Evolutionary conservation across 768 basidiomycete species (phyloP).

Genomic region (Lactarius vividus): DNA sequence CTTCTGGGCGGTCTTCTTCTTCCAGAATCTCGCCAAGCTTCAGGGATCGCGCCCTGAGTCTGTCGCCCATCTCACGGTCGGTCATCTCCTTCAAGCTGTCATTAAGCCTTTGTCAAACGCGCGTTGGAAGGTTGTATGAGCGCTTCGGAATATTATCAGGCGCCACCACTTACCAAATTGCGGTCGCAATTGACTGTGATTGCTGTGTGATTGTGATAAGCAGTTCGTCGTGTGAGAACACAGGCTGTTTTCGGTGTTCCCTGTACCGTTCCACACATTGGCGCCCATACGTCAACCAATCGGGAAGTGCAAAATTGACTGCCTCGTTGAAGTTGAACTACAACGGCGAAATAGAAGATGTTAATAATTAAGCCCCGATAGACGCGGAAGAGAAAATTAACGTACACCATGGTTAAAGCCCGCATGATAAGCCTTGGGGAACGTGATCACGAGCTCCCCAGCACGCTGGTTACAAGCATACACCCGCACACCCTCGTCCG

Average conservation of each 20-base stretch:
- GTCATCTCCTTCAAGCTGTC: conserved; percentile 87
- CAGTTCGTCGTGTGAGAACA: conserved; percentile 97
- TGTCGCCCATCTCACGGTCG: conserved; percentile 71
- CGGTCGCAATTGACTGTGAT: conserved; percentile 87
- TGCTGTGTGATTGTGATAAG: conserved; percentile 97
- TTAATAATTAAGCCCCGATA: conserved; percentile 23
- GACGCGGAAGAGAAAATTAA: conserved; percentile 24
- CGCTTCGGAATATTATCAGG: conserved; percentile 8
- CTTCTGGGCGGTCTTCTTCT: conserved; percentile 80
- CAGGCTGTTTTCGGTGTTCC: conserved; percentile 87
- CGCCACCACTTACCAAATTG: conserved; percentile 70
- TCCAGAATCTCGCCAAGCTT: conserved; percentile 69
- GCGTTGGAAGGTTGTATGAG: conserved; percentile 13
- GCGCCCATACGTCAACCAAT: conserved; percentile 87
- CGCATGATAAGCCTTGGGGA: conserved; percentile 96
- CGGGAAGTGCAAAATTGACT: conserved; percentile 95
- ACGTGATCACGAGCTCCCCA: conserved; percentile 96
- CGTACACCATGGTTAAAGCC: conserved; percentile 98
- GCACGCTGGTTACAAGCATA: conserved; percentile 95
- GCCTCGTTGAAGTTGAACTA: conserved; percentile 99
- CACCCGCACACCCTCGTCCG: conserved; percentile 86
- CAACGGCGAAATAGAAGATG: conserved; percentile 1
- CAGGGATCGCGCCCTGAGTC: conserved; percentile 56
- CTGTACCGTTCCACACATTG: conserved; percentile 90
- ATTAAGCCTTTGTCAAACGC: conserved; percentile 58